Evolutionary conservation across 2,329 filamentous ascomycete species (phyloP).

Genomic region (Coniochaeta sp.): DNA sequence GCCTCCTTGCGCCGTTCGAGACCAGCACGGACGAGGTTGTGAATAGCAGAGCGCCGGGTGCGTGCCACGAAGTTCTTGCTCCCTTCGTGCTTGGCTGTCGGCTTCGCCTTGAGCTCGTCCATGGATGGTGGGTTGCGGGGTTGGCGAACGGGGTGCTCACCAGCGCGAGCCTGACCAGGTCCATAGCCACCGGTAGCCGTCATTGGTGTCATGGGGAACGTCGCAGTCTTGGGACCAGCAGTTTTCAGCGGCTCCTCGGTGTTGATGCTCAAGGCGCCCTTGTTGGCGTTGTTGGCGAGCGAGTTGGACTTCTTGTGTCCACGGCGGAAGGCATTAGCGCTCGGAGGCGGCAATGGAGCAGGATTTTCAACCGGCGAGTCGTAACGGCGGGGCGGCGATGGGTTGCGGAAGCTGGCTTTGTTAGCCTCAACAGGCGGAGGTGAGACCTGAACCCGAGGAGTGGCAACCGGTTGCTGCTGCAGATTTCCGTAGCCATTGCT

Average conservation of each 20-base stretch:
- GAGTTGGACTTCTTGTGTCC: conserved; percentile 89
- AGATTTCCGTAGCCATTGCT: conserved; percentile 32
- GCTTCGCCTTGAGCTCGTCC: conserved; percentile 83
- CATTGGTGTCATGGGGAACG: conserved; percentile 71
- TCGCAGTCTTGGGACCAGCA: conserved; percentile 67
- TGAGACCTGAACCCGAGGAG: conserved; percentile 74
- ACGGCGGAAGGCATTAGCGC: conserved; percentile 85
- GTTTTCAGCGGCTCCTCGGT: conserved; percentile 45
- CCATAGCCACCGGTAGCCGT: conserved; percentile 69
- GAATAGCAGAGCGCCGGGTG: conserved; percentile 83
- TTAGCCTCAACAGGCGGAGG: conserved; percentile 61
- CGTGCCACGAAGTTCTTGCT: conserved; percentile 97
- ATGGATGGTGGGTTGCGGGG: conserved; percentile 86
- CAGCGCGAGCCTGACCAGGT: conserved; percentile 84
- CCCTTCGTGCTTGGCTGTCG: conserved; percentile 86
- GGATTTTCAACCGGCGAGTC: conserved; percentile 55
- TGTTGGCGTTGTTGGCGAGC: conserved; percentile 52
- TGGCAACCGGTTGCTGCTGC: conserved; percentile 45
- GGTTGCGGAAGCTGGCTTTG: conserved; percentile 49
- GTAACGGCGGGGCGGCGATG: conserved; percentile 57
- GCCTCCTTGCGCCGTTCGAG: conserved; percentile 77
- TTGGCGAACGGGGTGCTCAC: conserved; percentile 89
- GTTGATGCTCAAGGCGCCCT: conserved; percentile 34
- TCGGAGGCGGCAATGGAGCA: conserved; percentile 72
- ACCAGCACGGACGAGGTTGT: conserved; percentile 85